Conservation (phyloP, 352 stramenopile species). For the Pythium rishiriense region DNA sequence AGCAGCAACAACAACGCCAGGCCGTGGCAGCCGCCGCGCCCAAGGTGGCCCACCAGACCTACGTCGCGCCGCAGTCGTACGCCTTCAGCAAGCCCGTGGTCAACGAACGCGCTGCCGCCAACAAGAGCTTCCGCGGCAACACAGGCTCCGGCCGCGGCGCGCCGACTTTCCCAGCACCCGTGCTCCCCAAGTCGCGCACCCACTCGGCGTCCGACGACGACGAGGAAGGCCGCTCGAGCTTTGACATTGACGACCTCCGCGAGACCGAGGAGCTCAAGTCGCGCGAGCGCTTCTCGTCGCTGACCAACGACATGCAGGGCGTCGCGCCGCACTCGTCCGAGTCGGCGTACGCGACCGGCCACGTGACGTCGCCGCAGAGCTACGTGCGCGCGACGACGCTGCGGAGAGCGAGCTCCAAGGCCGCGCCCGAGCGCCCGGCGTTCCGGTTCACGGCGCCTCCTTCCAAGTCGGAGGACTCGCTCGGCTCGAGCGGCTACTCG, state of each 20-base stretch:
- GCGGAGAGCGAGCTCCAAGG: conserved; percentile 46
- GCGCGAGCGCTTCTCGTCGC: conserved; percentile 39
- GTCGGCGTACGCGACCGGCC: conserved; percentile 35
- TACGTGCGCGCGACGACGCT: conserved; percentile 71
- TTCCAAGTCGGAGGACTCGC: conserved; percentile 11
- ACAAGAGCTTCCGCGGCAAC: conserved; percentile 19
- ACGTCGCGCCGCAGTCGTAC: conserved; percentile 12
- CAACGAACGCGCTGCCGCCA: conserved; percentile 7
- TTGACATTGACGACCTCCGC: conserved; percentile 83
- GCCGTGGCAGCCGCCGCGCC: neutral
- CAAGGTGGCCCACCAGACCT: conserved; percentile 15
- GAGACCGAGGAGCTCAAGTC: conserved; percentile 58
- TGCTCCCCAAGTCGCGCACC: conserved; percentile 33
- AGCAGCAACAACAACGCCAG: conserved; percentile 13
- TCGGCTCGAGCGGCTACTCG: conserved; percentile 23
- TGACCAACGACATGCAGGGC: conserved; percentile 11
- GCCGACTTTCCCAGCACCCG: conserved; percentile 40
- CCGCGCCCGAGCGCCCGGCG: conserved; percentile 5
- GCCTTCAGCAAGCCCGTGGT: conserved; percentile 29
- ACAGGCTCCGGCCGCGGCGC: conserved; percentile 13
- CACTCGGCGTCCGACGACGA: conserved; percentile 36
- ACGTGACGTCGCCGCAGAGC: conserved; percentile 74
- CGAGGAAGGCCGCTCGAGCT: conserved; percentile 63
- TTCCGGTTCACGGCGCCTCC: conserved; percentile 22
- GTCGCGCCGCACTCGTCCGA: conserved; percentile 23